Conservation (phyloP, 345 rosid species). For the Eucalyptus paniculata region DNA sequence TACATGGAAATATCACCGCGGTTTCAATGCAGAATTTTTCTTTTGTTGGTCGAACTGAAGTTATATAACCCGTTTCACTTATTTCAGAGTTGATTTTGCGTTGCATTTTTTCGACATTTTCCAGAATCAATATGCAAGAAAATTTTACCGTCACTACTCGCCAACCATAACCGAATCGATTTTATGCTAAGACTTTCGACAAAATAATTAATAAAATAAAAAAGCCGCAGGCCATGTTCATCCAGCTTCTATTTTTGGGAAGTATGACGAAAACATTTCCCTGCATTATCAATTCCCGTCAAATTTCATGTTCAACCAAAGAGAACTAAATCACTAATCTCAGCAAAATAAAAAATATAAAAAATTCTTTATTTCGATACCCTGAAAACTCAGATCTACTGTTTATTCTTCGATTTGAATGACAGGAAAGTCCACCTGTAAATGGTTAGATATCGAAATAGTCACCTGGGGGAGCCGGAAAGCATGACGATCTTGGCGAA, state of each 20-base stretch:
- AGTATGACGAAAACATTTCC: background rate
- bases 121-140: background rate
- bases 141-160: background rate
- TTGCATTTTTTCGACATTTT: background rate
- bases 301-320: background rate
- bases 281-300: background rate
- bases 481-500: slow-evolving; percentile 67
- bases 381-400: background rate
- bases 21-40: background rate
- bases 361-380: background rate
- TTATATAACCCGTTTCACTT: background rate
- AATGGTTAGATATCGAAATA: background rate
- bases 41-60: background rate
- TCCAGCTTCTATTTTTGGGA: background rate
- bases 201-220: too few species aligned
- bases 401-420: background rate
- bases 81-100: background rate
- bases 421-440: background rate
- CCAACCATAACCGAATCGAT: background rate
- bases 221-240: background rate
- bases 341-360: background rate
- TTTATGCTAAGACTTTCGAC: background rate
- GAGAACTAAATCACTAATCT: background rate
- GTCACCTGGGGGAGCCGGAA: slow-evolving; percentile 71
- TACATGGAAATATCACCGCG: background rate